Conservation (phyloP, 495 filamentous ascomycete genomes). For the Penicillium flavigenum region DNA sequence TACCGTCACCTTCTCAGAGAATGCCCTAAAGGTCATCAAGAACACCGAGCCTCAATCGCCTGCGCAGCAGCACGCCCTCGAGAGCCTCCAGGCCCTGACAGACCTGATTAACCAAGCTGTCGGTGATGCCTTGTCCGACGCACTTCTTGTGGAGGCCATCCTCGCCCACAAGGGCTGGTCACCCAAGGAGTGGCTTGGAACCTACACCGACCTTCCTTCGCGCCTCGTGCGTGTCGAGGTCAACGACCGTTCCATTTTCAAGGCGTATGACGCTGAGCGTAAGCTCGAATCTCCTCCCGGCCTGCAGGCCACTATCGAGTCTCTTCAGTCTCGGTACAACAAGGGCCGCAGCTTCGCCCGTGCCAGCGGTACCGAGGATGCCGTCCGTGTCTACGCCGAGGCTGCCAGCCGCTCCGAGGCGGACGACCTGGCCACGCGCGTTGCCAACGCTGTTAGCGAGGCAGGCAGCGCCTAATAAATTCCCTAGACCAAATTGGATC, state of each 20-base stretch:
- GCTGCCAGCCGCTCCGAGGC: slow-evolving; percentile 81
- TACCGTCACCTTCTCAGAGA: slow-evolving; percentile 88
- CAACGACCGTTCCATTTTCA: slow-evolving; percentile 79
- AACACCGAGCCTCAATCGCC: slow-evolving; percentile 82
- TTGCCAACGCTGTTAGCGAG: slow-evolving; percentile 67
- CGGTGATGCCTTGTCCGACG: slow-evolving; percentile 91
- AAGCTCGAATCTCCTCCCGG: slow-evolving; percentile 75
- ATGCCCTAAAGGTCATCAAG: slow-evolving; percentile 72
- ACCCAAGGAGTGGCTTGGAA: slow-evolving; percentile 85
- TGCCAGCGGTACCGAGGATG: slow-evolving; percentile 93
- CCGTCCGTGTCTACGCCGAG: slow-evolving; percentile 95
- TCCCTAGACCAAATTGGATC: not conserved
- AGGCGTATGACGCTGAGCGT: slow-evolving; percentile 87
- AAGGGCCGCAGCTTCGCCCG: slow-evolving; percentile 87
- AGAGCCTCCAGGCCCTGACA: slow-evolving; percentile 74
- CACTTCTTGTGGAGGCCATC: slow-evolving; percentile 94
- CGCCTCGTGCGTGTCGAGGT: slow-evolving; percentile 92
- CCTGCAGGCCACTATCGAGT: slow-evolving; percentile 81
- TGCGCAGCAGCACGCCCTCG: slow-evolving; percentile 80
- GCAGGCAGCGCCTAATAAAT: slow-evolving; percentile 32
- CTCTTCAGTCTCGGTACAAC: slow-evolving; percentile 83
- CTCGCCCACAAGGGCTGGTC: slow-evolving; percentile 93
- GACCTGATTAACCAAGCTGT: slow-evolving; percentile 97
- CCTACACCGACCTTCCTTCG: slow-evolving; percentile 95
- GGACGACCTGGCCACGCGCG: slow-evolving; percentile 80